Conservation (phyloP, 192 early-diverging fungal species). For the Umbelopsis sp. region DNA sequence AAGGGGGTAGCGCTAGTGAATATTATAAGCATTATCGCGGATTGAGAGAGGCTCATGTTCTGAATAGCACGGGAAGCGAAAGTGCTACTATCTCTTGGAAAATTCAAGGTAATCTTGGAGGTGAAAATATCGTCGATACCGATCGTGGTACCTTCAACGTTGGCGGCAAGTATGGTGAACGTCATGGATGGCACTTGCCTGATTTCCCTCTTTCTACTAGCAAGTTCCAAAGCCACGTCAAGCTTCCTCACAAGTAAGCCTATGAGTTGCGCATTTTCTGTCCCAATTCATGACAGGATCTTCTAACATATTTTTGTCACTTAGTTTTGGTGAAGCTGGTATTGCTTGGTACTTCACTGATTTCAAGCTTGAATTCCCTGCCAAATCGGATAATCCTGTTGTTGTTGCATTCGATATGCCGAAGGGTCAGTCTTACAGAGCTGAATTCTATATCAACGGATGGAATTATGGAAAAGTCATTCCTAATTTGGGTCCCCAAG, state of each 20-base stretch:
- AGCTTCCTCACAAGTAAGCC: slow-evolving; percentile 26
- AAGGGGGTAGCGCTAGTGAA: slow-evolving; percentile 16
- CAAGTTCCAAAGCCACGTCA: slow-evolving; percentile 21
- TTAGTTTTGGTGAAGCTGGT: slow-evolving; percentile 26
- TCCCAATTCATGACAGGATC: not conserved
- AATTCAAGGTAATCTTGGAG: slow-evolving; percentile 32
- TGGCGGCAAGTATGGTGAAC: slow-evolving; percentile 30
- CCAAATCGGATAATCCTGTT: slow-evolving; percentile 22
- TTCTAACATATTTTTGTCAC: not conserved
- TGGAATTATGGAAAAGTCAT: slow-evolving; percentile 31
- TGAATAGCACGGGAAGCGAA: slow-evolving; percentile 7
- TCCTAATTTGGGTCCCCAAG: slow-evolving; percentile 21
- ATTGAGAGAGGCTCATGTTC: slow-evolving; percentile 18
- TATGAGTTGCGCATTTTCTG: not conserved
- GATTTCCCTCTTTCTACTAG: slow-evolving; percentile 18
- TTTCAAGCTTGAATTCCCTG: slow-evolving; percentile 25
- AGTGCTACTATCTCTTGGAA: slow-evolving; percentile 25
- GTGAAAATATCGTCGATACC: slow-evolving; percentile 33
- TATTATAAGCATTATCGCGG: slow-evolving; percentile 28
- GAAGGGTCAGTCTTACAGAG: slow-evolving; percentile 20
- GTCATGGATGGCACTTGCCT: slow-evolving; percentile 28
- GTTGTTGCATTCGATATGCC: slow-evolving; percentile 29
- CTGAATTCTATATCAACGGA: slow-evolving; percentile 28
- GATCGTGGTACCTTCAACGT: slow-evolving; percentile 25
- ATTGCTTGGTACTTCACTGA: slow-evolving; percentile 30